Conservation (phyloP, 2,329 filamentous ascomycete species). For the Ophiostoma ulmi region DNA sequence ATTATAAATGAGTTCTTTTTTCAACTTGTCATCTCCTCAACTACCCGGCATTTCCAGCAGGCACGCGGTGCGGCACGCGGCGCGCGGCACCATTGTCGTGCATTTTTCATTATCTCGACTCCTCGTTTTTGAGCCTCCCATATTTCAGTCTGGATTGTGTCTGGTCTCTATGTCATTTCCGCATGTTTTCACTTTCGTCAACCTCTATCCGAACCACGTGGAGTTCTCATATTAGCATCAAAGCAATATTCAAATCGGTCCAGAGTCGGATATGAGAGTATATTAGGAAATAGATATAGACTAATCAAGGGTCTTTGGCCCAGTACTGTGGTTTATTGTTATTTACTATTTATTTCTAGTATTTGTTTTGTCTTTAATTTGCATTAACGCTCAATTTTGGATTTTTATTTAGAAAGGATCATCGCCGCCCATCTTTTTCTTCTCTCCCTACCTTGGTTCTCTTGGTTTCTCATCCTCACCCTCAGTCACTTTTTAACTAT, state of each 20-base stretch:
- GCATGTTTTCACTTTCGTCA: not conserved
- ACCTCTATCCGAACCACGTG: not conserved
- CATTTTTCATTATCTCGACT: not conserved
- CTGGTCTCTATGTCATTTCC: not conserved
- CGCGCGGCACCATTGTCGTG: not conserved
- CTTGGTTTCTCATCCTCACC: not conserved
- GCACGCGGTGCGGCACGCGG: not conserved
- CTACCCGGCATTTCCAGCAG: not conserved
- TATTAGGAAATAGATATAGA: not conserved
- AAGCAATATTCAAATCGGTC: not conserved
- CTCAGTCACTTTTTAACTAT: not conserved
- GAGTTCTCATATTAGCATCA: not conserved
- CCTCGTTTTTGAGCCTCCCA: not conserved
- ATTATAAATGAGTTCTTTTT: not conserved
- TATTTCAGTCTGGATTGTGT: not conserved
- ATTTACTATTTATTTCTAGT: not conserved
- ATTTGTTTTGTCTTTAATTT: not conserved
- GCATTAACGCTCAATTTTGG: not conserved
- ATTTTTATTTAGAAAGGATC: slow-evolving; percentile 21
- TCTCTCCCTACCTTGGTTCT: not conserved
- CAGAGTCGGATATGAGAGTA: not conserved
- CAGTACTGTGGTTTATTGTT: not conserved
- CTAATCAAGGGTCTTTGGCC: slow-evolving; percentile 3
- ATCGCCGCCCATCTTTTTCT: slow-evolving; percentile 18
- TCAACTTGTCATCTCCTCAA: slow-evolving; percentile 1